Conservation (phyloP, 2,329 filamentous ascomycete species). For the Venturia carpophila region DNA sequence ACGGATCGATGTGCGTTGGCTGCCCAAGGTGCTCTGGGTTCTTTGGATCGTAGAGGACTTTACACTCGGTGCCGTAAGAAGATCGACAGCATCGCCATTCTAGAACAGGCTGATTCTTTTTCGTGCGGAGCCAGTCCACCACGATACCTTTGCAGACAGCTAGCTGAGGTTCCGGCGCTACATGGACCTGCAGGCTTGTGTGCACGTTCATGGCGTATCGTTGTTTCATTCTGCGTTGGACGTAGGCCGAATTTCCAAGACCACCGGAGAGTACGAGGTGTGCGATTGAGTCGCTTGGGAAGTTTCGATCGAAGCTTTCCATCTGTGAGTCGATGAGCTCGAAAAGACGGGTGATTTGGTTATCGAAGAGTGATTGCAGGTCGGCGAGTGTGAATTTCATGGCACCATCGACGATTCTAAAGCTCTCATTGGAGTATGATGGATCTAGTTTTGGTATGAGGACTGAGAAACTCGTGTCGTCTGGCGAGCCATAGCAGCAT, state of each 20-base stretch:
- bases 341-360: slow-evolving; percentile 31
- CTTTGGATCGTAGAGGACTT: slow-evolving; percentile 30
- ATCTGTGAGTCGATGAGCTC: slow-evolving; percentile 32
- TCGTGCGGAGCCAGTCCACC: slow-evolving; percentile 45
- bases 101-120: slow-evolving; percentile 38
- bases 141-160: slow-evolving; percentile 49
- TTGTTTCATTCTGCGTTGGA: slow-evolving; percentile 30
- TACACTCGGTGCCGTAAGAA: slow-evolving; percentile 33
- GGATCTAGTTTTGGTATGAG: slow-evolving; percentile 29
- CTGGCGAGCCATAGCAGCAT: slow-evolving; percentile 33
- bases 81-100: slow-evolving; percentile 33
- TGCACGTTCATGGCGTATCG: slow-evolving; percentile 27
- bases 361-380: slow-evolving; percentile 30
- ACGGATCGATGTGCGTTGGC: slow-evolving; percentile 24
- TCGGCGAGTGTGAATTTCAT: slow-evolving; percentile 30
- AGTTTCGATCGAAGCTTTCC: slow-evolving; percentile 25
- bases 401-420: slow-evolving; percentile 28
- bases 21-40: slow-evolving; percentile 28
- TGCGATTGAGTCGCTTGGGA: slow-evolving; percentile 26
- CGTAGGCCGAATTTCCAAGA: slow-evolving; percentile 36
- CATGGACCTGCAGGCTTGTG: slow-evolving; percentile 26
- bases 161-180: slow-evolving; percentile 45
- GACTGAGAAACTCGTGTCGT: slow-evolving; percentile 30
- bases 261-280: slow-evolving; percentile 38
- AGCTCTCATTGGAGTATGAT: slow-evolving; percentile 28